Evolutionary conservation across 2,329 filamentous ascomycete genomes (phyloP), one percentile per base, ranked within the genome.

Genomic region (Dactylonectria estremocensis): DNA sequence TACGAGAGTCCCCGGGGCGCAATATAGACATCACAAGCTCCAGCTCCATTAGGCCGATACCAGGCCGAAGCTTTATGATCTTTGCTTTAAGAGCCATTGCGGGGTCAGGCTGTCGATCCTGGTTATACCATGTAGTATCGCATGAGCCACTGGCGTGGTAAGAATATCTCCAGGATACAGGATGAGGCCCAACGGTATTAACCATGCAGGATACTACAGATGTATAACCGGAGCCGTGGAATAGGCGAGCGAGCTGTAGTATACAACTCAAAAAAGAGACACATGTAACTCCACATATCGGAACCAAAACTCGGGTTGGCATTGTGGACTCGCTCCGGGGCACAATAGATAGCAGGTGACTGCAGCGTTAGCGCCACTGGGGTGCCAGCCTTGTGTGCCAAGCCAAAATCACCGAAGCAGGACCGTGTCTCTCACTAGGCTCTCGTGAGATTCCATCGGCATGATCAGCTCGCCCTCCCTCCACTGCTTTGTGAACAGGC

Each of bases 261-360:
- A 24, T 68, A 70, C 24, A 68, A 33, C 55, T 70, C 61, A 3
- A 46, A 24, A 57, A 70, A 68, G 7, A 68, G 45, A 49, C 63
- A 70, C 33, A 70, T 66, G 31, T 64, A 70, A 35, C 68, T 70
- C 66, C 66, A 70, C 24, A 69, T 69, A 57, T 70, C 68, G 22
- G 64, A 61, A 8, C 65, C 65, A 49, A 67, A 66, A 35, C 48
- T 72, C 33, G 61, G 64, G 54, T 57, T 28, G 7, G 10, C n/a
- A 31, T 48, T 52, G 43, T 72, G 67, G 16, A 67, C n/a, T 46
- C 65, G 65, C 59, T 72, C 69, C 5, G 65, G 69, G 20, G 69
- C 67, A 56, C 67, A 69, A 33, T 66, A 72, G 1, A 33, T 63
- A 20, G 67, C 56, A 31, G 67, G 69, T 24, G 62, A 62, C 24